Base-by-base conservation (phyloP, 1,284 basidiomycete genomes). In the Afroboletus lepidellus region DNA sequence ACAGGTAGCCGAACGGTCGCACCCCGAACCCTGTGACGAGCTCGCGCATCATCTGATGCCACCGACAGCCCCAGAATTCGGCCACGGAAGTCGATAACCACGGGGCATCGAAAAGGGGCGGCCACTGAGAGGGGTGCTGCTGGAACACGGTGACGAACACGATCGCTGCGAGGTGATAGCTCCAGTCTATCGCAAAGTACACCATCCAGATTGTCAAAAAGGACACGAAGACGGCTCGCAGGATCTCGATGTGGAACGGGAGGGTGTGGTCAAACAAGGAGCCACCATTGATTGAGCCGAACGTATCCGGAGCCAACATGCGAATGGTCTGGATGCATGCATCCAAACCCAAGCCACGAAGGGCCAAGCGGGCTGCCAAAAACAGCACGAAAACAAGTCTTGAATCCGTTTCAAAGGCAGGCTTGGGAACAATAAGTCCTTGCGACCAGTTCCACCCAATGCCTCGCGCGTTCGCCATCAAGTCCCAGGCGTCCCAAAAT, bases 221-320 rank as follows among this genome's bases (percentile, higher is more conserved):
- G 8, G 73, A 72, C 18, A 82, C 67, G 27, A 69, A 24, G 6
- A 71, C 65, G 3, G 58, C 15, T 7, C 55, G 55, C 16, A 37
- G 11, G 24, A 80, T 76, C 37, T 77, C 75, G 0, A 62, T 55
- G 9, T 70, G 20, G 1, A 67, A 71, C 11, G 78, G 68, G 2
- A 81, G 65, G 9, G 68, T 62, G 12, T 62, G 43, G 60, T 81
- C 75, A 61, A 79, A 83, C 37, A 86, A 78, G 23, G 76, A 73
- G 6, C 74, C 76, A 12, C 67, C 64, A 8, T 44, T 20, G 21
- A 41, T 11, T 0, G 65, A 61, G 18, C 53, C 56, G 32, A 66
- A 53, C 9, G 53, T 51, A 24, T 59, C 54, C 0, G 63, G 64
- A 23, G 57, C 57, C 9, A 57, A 21, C 6, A 51, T 29, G 21